Conservation (phyloP, 148 eudicot genomes). For the Chenopodium berlandieri region DNA sequence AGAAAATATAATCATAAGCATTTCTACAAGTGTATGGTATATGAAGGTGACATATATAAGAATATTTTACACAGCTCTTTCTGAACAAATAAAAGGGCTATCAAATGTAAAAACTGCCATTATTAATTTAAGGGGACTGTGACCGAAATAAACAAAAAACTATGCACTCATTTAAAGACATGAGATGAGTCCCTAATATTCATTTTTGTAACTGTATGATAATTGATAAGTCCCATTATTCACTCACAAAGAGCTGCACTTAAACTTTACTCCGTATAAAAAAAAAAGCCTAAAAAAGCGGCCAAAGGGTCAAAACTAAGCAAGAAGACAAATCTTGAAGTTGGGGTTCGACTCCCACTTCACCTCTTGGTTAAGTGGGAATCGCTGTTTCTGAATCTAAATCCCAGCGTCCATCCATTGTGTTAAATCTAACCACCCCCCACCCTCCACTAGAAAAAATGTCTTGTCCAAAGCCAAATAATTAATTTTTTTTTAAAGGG, state of each 20-base stretch:
- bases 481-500: neutral
- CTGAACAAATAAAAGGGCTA: neutral
- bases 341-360: neutral
- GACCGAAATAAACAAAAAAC: no score
- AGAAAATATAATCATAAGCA: conserved; percentile 25
- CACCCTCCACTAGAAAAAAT: neutral
- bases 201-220: neutral
- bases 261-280: neutral
- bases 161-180: neutral
- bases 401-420: neutral
- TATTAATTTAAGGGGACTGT: no score
- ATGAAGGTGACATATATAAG: neutral
- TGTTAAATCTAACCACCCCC: neutral
- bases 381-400: neutral
- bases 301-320: neutral
- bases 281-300: neutral
- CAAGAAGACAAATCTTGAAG: neutral
- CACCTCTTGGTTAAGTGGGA: neutral
- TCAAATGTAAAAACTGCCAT: neutral
- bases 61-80: neutral
- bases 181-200: neutral
- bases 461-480: neutral
- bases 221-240: no score
- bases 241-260: neutral
- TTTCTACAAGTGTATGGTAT: conserved; percentile 1